Conservation (phyloP, 2,329 filamentous ascomycete species). For the Tolypocladium tropicale region DNA sequence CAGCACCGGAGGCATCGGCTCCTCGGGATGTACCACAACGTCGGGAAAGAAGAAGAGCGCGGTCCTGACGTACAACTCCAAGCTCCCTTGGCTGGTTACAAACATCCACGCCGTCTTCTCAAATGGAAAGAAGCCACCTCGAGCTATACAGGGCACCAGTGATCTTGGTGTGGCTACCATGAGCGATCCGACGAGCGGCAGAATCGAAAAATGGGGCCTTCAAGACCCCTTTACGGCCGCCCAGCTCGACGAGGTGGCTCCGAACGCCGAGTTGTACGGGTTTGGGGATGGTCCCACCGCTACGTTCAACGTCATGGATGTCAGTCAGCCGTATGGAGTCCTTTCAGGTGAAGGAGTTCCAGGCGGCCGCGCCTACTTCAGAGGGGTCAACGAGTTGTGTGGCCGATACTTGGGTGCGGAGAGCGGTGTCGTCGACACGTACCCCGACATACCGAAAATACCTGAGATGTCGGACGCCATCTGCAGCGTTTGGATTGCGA, state of each 20-base stretch:
- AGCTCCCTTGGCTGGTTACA: slow-evolving; percentile 68
- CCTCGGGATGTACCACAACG: slow-evolving; percentile 36
- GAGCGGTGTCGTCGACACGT: slow-evolving; percentile 48
- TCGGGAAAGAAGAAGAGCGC: slow-evolving; percentile 59
- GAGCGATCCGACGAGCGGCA: slow-evolving; percentile 70
- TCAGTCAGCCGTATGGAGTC: slow-evolving; percentile 77
- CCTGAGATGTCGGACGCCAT: slow-evolving; percentile 60
- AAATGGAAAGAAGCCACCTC: slow-evolving; percentile 61
- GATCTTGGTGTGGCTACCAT: slow-evolving; percentile 69
- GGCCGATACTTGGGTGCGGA: slow-evolving; percentile 63
- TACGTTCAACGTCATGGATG: slow-evolving; percentile 78
- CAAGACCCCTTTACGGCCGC: slow-evolving; percentile 64
- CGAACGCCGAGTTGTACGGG: slow-evolving; percentile 66
- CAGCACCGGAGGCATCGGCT: slow-evolving; percentile 37
- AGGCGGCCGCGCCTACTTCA: slow-evolving; percentile 71
- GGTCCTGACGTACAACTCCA: slow-evolving; percentile 77
- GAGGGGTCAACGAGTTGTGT: slow-evolving; percentile 61
- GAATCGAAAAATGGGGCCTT: slow-evolving; percentile 72
- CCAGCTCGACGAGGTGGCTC: slow-evolving; percentile 69
- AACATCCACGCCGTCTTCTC: slow-evolving; percentile 70
- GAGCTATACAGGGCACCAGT: slow-evolving; percentile 73
- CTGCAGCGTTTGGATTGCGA: slow-evolving; percentile 82
- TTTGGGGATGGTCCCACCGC: slow-evolving; percentile 69
- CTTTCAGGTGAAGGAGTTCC: slow-evolving; percentile 80
- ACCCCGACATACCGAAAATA: slow-evolving; percentile 67